Evolutionary conservation across 495 filamentous ascomycete genomes (phyloP), one percentile per base, ranked within the genome.

Genomic region (Thozetella sp.): DNA sequence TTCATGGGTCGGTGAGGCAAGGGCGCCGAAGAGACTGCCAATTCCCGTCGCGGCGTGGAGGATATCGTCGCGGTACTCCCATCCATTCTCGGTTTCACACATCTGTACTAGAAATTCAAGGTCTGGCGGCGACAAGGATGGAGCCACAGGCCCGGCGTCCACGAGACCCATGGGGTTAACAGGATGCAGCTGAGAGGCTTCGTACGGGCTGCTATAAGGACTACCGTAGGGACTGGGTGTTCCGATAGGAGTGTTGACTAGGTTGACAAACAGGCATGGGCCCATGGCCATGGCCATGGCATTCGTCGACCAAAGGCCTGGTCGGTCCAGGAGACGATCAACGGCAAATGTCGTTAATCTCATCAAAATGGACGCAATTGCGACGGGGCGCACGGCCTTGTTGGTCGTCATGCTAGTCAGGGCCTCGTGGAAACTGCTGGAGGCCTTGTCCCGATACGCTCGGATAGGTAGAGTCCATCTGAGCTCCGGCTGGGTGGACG

Each of bases 11-110:
- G 43, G 43, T 4, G 43, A 48, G n/a, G n/a, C 43, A n/a, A 48
- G 43, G 43, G 43, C n/a, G n/a, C 43, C 43, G n/a, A 48, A 48
- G 10, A 48, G 43, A 10, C n/a, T 48, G 43, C 43, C 43, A 48
- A 48, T 20, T 10, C 43, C 43, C 4, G n/a, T 48, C 10, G 20
- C n/a, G 43, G 43, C 43, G 20, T 48, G 43, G 43, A 4, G 3
- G n/a, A 48, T 13, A n/a, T 48, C 43, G n/a, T 48, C 43, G 4
- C n/a, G 6, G 43, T 15, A 48, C 10, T 48, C 11, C 43, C 43
- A 48, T 10, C 20, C 43, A 10, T 48, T n/a, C 43, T 48, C n/a
- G 10, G 43, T 11, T 3, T 48, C 43, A n/a, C n/a, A 19, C 11
- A 48, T 48, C 4, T 20, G 43, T n/a, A 48, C 11, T 19, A 48